Evolutionary conservation across 305 asterid genomes (phyloP).

Genomic region (Coffea humblotiana): DNA sequence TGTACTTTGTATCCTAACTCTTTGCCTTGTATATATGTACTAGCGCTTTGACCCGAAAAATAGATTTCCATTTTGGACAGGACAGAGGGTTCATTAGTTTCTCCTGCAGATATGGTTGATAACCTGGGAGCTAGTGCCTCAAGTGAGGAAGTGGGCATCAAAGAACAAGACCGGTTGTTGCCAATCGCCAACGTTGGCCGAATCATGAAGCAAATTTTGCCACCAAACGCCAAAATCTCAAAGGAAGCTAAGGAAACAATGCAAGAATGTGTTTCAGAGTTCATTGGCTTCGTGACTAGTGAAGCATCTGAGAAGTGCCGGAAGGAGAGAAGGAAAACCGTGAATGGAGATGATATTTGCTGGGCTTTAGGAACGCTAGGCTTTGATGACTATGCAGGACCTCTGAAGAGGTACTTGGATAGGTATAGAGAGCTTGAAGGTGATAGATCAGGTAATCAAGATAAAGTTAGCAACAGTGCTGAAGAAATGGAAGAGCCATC

Average conservation of each 20-base stretch:
- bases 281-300: slow-evolving; percentile 64
- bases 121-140: slow-evolving; percentile 23
- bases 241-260: slow-evolving; percentile 72
- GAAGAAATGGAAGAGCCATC: slow-evolving; percentile 31
- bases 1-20: neutral
- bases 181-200: slow-evolving; percentile 77
- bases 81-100: neutral
- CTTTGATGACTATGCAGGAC: slow-evolving; percentile 50
- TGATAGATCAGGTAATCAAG: slow-evolving; percentile 34
- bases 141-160: slow-evolving; percentile 15
- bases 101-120: slow-evolving; percentile 30
- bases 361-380: slow-evolving; percentile 57
- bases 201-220: slow-evolving; percentile 64
- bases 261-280: slow-evolving; percentile 76
- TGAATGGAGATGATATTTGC: slow-evolving; percentile 68
- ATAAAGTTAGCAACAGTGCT: slow-evolving; percentile 25
- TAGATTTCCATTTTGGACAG: neutral
- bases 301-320: slow-evolving; percentile 74
- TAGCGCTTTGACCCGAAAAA: slow-evolving; percentile 12
- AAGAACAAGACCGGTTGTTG: slow-evolving; percentile 44
- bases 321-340: slow-evolving; percentile 59
- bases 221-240: slow-evolving; percentile 66
- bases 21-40: neutral
- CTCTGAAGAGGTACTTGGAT: slow-evolving; percentile 53
- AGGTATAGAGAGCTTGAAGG: slow-evolving; percentile 64